Evolutionary conservation across 2,329 filamentous ascomycete genomes (phyloP).

Genomic region (Colletotrichum tropicale): DNA sequence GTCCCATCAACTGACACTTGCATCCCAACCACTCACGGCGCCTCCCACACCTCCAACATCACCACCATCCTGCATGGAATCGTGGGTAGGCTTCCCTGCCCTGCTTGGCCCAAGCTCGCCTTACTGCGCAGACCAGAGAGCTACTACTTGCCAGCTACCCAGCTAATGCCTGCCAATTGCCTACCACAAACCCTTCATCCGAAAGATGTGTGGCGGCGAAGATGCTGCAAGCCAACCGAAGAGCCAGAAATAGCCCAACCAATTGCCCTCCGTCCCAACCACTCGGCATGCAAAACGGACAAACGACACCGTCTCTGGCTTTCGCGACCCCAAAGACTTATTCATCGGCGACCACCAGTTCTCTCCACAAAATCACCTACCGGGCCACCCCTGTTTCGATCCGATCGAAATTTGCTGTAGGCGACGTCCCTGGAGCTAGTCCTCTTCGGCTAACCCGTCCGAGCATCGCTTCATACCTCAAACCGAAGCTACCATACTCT

Average conservation of each 20-base stretch:
- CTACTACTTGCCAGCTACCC: background rate
- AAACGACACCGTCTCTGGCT: background rate
- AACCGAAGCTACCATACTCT: background rate
- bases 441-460: background rate
- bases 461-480: slow-evolving; percentile 4
- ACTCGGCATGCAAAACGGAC: background rate
- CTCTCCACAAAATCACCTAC: background rate
- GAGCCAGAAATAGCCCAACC: background rate
- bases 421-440: background rate
- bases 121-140: background rate
- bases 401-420: slow-evolving; percentile 2
- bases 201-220: background rate
- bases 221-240: background rate
- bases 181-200: background rate
- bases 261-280: background rate
- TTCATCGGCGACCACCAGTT: background rate
- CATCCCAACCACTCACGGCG: background rate
- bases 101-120: background rate
- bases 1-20: slow-evolving; percentile 16
- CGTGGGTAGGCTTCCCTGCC: background rate
- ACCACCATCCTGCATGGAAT: background rate
- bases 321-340: background rate
- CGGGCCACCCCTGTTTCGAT: slow-evolving; percentile 3
- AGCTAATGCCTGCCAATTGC: background rate
- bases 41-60: background rate